Conservation (phyloP, 2,329 filamentous ascomycete species). For the Trichoderma pleuroti region DNA sequence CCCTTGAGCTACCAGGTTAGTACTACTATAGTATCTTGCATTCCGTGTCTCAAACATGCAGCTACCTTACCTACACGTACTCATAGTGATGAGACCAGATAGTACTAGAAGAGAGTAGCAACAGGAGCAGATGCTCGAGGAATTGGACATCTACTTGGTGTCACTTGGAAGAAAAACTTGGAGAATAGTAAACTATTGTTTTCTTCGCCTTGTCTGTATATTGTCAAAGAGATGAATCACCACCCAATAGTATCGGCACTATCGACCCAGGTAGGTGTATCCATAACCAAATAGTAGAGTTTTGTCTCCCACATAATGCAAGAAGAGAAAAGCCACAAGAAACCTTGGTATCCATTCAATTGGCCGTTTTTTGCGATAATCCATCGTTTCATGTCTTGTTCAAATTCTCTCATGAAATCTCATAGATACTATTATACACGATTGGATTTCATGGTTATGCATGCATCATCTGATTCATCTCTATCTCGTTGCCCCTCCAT, state of each 20-base stretch:
- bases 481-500: not conserved
- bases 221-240: not conserved
- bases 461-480: no score
- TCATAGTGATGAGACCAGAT: not conserved
- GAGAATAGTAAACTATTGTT: not conserved
- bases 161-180: not conserved
- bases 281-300: not conserved
- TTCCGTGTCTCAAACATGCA: not conserved
- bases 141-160: not conserved
- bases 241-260: not conserved
- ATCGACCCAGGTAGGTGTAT: not conserved
- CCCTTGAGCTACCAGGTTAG: no score
- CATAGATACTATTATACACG: not conserved
- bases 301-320: not conserved
- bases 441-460: not conserved
- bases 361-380: not conserved
- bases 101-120: not conserved
- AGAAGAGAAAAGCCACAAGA: not conserved
- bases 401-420: not conserved
- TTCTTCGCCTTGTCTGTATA: not conserved
- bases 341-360: not conserved
- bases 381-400: not conserved
- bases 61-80: not conserved
- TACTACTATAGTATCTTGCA: no score
- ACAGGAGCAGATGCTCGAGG: not conserved